A percentile compares a stretch with the other conserved stretches of the same genome.
phyloP scores from a whole-genome alignment of 371 early-diverging fungal species.

The Dentiscutata heterogama region DNA sequence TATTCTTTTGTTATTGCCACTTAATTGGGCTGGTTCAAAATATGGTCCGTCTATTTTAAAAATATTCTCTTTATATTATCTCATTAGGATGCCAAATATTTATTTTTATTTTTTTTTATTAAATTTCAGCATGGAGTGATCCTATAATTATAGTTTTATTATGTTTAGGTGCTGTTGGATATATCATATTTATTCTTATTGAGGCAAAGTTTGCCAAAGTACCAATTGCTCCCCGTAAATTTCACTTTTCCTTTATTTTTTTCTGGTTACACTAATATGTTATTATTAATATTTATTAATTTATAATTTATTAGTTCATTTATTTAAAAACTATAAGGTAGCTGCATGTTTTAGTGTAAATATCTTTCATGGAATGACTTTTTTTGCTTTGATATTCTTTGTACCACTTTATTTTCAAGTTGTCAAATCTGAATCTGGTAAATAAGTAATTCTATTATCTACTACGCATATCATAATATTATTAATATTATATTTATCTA shows the following conservation, averaged over 20 bases:
- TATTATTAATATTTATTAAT: neutral
- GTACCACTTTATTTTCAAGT: constrained; percentile 72
- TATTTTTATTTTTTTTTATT: no score
- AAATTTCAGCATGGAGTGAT: constrained; percentile 54
- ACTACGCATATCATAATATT: neutral
- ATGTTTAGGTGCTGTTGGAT: constrained; percentile 61
- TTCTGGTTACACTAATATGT: neutral
- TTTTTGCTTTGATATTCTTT: constrained; percentile 71
- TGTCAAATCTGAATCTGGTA: constrained; percentile 53
- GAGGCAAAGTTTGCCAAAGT: constrained; percentile 68
- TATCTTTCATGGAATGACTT: constrained; percentile 64
- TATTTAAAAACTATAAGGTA: constrained; percentile 61
- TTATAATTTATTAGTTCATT: constrained; percentile 40
- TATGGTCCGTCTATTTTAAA: constrained; percentile 44
- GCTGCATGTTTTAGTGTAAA: constrained; percentile 57
- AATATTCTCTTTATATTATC: no score
- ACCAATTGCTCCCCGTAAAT: constrained; percentile 66
- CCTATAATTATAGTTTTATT: constrained; percentile 63
- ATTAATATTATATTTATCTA: neutral
- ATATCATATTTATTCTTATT: constrained; percentile 61
- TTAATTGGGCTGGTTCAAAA: constrained; percentile 69
- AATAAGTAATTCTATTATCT: neutral
- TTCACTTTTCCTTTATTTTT: no score
- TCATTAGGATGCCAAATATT: no score
- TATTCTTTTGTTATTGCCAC: constrained; percentile 63